A percentile compares a stretch with the other conserved stretches of the same genome.
These are phyloP conservation scores for Crepidotus variabilis DNA, from an alignment of 768 basidiomycete species.

Conservation along the genomic window DNA sequence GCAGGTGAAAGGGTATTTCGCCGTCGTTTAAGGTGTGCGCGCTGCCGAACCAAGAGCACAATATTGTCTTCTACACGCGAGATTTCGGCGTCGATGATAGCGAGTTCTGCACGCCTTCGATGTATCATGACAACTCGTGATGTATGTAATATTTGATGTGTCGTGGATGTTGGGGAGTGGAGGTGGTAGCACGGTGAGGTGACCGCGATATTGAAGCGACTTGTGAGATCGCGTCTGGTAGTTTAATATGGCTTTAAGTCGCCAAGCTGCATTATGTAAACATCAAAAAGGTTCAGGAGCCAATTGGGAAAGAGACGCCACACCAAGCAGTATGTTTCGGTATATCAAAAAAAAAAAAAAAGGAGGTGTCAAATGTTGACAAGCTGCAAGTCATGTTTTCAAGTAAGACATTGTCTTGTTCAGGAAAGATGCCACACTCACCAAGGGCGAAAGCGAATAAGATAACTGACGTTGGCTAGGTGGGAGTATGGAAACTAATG, in stretches of 20 bases:
- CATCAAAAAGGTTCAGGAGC: not conserved
- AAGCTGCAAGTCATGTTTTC: not conserved
- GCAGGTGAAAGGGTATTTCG: conserved; percentile 17
- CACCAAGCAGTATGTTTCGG: not conserved
- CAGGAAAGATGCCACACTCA: not conserved
- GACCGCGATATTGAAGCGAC: not conserved
- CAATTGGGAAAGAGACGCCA: not conserved
- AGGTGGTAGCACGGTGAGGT: not conserved
- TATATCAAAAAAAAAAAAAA: not conserved
- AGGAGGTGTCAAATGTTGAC: not conserved
- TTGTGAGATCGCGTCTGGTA: not conserved
- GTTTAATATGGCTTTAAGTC: not conserved
- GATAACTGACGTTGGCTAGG: not conserved
- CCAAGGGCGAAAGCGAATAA: not conserved
- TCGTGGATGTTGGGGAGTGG: not conserved
- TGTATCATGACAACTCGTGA: not conserved
- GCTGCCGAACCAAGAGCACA: conserved; percentile 15
- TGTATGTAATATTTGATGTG: not conserved
- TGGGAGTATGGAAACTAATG: not conserved
- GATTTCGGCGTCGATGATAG: conserved; percentile 16
- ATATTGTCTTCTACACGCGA: conserved; percentile 16
- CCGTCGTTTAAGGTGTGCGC: conserved; percentile 14
- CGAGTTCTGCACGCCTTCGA: not conserved
- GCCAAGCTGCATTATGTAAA: not conserved
- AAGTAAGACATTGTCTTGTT: not conserved